Evolutionary conservation across 2,329 filamentous ascomycete genomes (phyloP).

Genomic region (Curvularia verruculosa): DNA sequence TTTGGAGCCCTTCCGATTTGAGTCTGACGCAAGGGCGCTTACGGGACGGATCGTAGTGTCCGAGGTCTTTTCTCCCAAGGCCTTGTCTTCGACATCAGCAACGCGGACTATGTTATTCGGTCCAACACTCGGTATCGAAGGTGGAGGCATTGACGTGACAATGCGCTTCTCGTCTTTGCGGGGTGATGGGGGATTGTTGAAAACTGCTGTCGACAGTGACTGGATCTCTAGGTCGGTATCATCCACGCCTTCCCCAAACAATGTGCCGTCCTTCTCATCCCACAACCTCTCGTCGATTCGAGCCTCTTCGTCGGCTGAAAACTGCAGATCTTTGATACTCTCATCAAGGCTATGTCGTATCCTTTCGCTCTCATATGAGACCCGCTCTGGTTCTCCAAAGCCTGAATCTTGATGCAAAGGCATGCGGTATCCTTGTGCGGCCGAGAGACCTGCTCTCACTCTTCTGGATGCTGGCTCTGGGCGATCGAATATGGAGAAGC

Average conservation of each 20-base stretch:
- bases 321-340: conserved; percentile 25
- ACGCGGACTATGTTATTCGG: conserved; percentile 18
- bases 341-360: conserved; percentile 36
- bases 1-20: conserved; percentile 27
- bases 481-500: conserved; percentile 36
- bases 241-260: conserved; percentile 29
- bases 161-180: conserved; percentile 6
- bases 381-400: conserved; percentile 31
- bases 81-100: conserved; percentile 27
- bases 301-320: conserved; percentile 23
- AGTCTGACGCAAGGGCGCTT: conserved; percentile 31
- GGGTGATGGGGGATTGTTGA: conserved; percentile 6
- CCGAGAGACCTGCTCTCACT: conserved; percentile 27
- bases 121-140: conserved; percentile 9
- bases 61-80: conserved; percentile 38
- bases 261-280: conserved; percentile 31
- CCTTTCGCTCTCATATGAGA: conserved; percentile 32
- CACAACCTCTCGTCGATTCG: conserved; percentile 33
- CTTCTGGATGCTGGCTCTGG: conserved; percentile 19
- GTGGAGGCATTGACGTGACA: conserved; percentile 4
- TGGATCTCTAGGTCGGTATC: conserved; percentile 23
- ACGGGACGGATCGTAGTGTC: conserved; percentile 43
- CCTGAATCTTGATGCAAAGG: conserved; percentile 48
- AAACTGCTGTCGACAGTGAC: conserved; percentile 10
- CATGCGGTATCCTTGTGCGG: conserved; percentile 32